Percentiles rank a stretch among this genome's conserved stretches.
Evolutionary conservation across 176 grass and related monocot species (phyloP).

Genomic region (Phragmites australis): DNA sequence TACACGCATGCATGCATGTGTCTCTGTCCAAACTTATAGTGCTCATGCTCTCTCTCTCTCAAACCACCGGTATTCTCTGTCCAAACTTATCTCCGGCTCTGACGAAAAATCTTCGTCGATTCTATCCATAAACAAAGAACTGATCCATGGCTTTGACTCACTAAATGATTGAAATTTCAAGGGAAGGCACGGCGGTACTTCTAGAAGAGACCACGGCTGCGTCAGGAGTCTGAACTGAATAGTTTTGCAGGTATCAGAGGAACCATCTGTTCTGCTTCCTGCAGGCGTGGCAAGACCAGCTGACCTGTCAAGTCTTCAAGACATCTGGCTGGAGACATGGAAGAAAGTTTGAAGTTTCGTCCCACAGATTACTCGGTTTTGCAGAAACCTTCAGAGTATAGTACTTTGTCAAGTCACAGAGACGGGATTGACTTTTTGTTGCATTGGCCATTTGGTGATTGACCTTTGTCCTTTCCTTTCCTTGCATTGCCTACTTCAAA

Average conservation of each 20-base stretch:
- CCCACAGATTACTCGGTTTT: neutral
- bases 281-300: neutral
- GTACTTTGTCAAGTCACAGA: neutral
- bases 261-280: conserved; percentile 7
- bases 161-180: conserved; percentile 1
- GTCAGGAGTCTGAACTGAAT: neutral
- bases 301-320: neutral
- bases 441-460: neutral
- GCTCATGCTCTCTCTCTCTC: neutral
- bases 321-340: neutral
- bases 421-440: neutral
- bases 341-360: neutral
- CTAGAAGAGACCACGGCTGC: neutral
- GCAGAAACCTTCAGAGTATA: neutral
- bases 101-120: neutral
- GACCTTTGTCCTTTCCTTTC: neutral
- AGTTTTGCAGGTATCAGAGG: neutral
- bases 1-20: too few species aligned
- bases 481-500: neutral
- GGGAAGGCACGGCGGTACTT: neutral
- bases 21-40: too few species aligned
- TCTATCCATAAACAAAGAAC: neutral
- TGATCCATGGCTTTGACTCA: neutral
- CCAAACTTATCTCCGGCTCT: neutral
- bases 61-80: neutral